Conservation (phyloP, 306 rosid species). For the Begonia fuchsioides region DNA sequence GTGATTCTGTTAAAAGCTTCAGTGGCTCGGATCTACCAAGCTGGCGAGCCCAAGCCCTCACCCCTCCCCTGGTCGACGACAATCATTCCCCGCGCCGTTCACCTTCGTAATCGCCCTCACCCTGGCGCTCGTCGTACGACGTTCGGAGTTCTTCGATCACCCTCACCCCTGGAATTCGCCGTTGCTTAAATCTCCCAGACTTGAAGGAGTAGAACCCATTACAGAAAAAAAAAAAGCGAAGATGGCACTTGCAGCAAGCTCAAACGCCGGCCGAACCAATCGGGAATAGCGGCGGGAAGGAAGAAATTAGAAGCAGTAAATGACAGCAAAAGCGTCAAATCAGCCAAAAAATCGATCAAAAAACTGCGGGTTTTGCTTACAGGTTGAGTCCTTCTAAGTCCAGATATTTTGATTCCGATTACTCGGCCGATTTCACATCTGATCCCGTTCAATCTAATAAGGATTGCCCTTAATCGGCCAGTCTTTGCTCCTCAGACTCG, state of each 20-base stretch:
- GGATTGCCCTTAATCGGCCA: constrained; percentile 85
- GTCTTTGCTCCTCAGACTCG: constrained; percentile 66
- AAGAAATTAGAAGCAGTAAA: constrained; percentile 75
- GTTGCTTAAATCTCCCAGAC: constrained; percentile 55
- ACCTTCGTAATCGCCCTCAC: no score
- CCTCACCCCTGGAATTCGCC: no score
- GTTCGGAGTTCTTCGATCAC: no score
- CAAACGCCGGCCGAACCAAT: constrained; percentile 49
- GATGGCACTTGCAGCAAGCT: constrained; percentile 46
- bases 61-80: no score
- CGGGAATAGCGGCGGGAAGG: constrained; percentile 64
- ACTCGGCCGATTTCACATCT: constrained; percentile 59
- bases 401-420: constrained; percentile 62
- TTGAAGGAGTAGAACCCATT: constrained; percentile 39
- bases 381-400: constrained; percentile 60
- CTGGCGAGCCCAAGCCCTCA: no score
- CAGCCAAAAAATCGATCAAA: constrained; percentile 48
- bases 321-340: constrained; percentile 46
- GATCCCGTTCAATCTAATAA: constrained; percentile 48
- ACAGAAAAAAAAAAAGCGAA: constrained; percentile 64
- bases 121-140: no score
- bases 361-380: constrained; percentile 60
- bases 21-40: no score
- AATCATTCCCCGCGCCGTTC: no score
- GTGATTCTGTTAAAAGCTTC: no score